Percentiles rank a stretch among this genome's conserved stretches.
These are phyloP conservation scores for Globisporangium viniferum DNA, from an alignment of 352 stramenopile genomes.

Conservation along the genomic window DNA sequence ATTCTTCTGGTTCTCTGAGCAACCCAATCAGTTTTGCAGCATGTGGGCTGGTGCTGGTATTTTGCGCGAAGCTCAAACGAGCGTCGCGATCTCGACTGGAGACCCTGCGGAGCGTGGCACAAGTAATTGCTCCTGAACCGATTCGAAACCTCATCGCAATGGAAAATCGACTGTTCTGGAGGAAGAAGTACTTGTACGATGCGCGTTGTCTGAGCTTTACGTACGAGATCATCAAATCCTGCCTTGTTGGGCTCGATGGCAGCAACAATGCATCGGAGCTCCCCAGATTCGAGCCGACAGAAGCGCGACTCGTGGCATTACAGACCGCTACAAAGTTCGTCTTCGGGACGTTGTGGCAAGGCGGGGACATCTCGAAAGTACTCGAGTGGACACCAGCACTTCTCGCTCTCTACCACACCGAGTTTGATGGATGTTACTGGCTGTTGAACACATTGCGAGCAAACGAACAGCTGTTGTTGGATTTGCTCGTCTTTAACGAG, in stretches of 20 bases:
- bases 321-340: constrained; percentile 84
- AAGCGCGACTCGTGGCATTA: constrained; percentile 67
- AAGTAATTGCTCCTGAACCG: constrained; percentile 60
- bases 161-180: constrained; percentile 85
- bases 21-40: constrained; percentile 4
- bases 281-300: constrained; percentile 54
- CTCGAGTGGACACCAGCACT: constrained; percentile 74
- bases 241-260: constrained; percentile 40
- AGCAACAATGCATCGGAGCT: constrained; percentile 28
- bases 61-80: constrained; percentile 38
- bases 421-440: constrained; percentile 69
- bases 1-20: background rate
- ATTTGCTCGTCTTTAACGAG: constrained; percentile 71
- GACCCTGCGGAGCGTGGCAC: constrained; percentile 39
- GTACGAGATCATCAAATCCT: constrained; percentile 66
- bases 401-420: constrained; percentile 65
- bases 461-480: constrained; percentile 66
- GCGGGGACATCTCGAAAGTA: constrained; percentile 65
- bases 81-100: constrained; percentile 30
- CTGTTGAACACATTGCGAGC: constrained; percentile 55
- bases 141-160: constrained; percentile 77
- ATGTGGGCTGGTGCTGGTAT: constrained; percentile 20
- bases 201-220: constrained; percentile 75
- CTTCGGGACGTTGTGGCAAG: constrained; percentile 86
- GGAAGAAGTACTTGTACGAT: constrained; percentile 84